Percentiles rank a stretch among this genome's conserved stretches.
phyloP scores from a whole-genome alignment of 495 filamentous ascomycete species.

The Aspergillus leporis region DNA sequence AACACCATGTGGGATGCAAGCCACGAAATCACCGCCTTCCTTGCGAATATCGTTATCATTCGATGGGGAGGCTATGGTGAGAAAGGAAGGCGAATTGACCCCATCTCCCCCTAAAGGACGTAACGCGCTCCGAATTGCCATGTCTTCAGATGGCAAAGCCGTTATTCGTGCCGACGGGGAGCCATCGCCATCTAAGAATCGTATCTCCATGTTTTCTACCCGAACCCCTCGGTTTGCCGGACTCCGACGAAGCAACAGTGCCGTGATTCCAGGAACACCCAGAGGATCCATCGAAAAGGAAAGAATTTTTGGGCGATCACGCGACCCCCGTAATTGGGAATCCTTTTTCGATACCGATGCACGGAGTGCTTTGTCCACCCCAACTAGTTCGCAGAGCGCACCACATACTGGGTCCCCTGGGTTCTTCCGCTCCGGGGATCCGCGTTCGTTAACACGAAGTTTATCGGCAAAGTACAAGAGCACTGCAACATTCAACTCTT shows the following conservation, averaged over 20 bases:
- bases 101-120: slow-evolving; percentile 68
- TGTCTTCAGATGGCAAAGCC: slow-evolving; percentile 54
- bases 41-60: slow-evolving; percentile 67
- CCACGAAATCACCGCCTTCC: slow-evolving; percentile 45
- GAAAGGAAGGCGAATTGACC: slow-evolving; percentile 60
- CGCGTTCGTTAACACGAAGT: slow-evolving; percentile 45
- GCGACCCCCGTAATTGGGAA: slow-evolving; percentile 84
- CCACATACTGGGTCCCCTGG: slow-evolving; percentile 72
- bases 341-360: slow-evolving; percentile 74
- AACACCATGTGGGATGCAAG: slow-evolving; percentile 21
- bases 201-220: slow-evolving; percentile 52
- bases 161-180: slow-evolving; percentile 49
- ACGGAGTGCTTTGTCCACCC: slow-evolving; percentile 67
- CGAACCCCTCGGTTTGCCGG: slow-evolving; percentile 53
- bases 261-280: slow-evolving; percentile 44
- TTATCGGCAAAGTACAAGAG: slow-evolving; percentile 55
- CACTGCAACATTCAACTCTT: slow-evolving; percentile 41
- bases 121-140: slow-evolving; percentile 45
- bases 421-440: slow-evolving; percentile 65
- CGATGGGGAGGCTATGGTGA: slow-evolving; percentile 81
- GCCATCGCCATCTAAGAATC: slow-evolving; percentile 51
- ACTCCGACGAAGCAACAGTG: slow-evolving; percentile 64
- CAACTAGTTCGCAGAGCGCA: slow-evolving; percentile 68
- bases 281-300: slow-evolving; percentile 37
- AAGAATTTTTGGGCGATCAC: slow-evolving; percentile 64